Evolutionary conservation across 106 monocot genomes (phyloP), one percentile per base, ranked within the genome.

Genomic region (Triglochin maritima): DNA sequence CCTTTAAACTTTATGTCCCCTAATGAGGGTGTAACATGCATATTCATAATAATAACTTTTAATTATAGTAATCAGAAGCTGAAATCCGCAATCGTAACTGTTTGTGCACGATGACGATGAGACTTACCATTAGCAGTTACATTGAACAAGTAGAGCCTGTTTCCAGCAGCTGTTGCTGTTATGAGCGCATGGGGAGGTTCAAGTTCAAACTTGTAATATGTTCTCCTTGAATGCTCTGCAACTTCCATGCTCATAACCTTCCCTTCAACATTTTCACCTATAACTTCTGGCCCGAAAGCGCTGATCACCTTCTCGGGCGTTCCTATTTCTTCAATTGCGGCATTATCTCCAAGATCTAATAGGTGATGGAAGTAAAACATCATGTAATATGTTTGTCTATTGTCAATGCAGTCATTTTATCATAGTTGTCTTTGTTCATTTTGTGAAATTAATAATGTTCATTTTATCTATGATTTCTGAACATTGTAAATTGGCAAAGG

Each of bases 221-320:
- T 94, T 51, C 90, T 90, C 29, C 90, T 85, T 65, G 71, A 72
- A 76, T 81, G 75, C 49, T 95, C 87, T 56, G 54, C 81, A 41
- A 84, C 84, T 68, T 82, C 77, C 59, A 68, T 81, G 66, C 81
- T 74, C 62, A 81, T 14, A 29, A 95, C 94, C 49, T 87, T 95
- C 8, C 90, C 94, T 81, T 95, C 94, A 12, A 95, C 90, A 71
- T 85, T 95, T 59, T 94, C 89, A 6, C 94, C 90, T 11, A 90
- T 83, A 42, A 94, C 81, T 81, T 94, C 94, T 13, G 94, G 94
- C 6, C 94, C 94, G 55, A 94, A 94, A 5, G 94, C 94, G 66
- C 66, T 69, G 71, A 94, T 94, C 62, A 94, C 89, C 72, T 83
- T 89, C 2, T 84, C 87, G 3, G 94, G 94, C 4, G 85, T 44